Evolutionary conservation across 805 yeast species (phyloP).

Genomic region (Monosporozyma unispora): DNA sequence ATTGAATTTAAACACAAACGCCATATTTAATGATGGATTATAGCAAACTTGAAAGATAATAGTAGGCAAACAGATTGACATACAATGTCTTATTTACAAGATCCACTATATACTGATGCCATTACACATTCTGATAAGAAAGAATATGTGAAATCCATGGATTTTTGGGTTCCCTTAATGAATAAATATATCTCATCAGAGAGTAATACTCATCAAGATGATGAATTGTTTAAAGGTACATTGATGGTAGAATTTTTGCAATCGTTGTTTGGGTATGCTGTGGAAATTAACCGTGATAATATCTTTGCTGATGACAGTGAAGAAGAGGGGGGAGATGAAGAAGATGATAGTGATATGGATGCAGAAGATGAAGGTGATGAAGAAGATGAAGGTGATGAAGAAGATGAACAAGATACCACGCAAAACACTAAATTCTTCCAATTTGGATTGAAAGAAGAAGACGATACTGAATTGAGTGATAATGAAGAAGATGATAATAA

Average conservation of each 20-base stretch:
- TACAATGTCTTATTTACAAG: not conserved
- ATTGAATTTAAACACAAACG: not conserved
- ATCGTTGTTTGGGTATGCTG: slow-evolving; percentile 5
- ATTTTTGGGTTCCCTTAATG: slow-evolving; percentile 1
- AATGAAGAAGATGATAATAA: slow-evolving; percentile 6
- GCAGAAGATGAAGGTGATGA: slow-evolving; percentile 23
- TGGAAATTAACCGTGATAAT: slow-evolving; percentile 8
- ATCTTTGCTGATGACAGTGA: slow-evolving; percentile 8
- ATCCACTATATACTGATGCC: not conserved
- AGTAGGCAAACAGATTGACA: not conserved
- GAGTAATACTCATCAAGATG: not conserved
- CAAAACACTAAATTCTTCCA: slow-evolving; percentile 13
- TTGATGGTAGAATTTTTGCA: slow-evolving; percentile 5
- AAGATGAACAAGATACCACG: slow-evolving; percentile 46
- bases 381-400: slow-evolving; percentile 29
- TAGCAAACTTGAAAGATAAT: too few species aligned
- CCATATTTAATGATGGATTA: not conserved
- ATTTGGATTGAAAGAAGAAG: slow-evolving; percentile 23
- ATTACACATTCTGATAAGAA: not conserved
- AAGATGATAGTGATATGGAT: slow-evolving; percentile 18
- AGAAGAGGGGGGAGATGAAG: slow-evolving; percentile 8
- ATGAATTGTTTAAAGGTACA: not conserved
- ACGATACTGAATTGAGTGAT: slow-evolving; percentile 5
- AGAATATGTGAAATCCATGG: not conserved
- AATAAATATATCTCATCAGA: not conserved